Conservation (phyloP, 768 basidiomycete genomes). For the Termitomyces bulborhizus region DNA sequence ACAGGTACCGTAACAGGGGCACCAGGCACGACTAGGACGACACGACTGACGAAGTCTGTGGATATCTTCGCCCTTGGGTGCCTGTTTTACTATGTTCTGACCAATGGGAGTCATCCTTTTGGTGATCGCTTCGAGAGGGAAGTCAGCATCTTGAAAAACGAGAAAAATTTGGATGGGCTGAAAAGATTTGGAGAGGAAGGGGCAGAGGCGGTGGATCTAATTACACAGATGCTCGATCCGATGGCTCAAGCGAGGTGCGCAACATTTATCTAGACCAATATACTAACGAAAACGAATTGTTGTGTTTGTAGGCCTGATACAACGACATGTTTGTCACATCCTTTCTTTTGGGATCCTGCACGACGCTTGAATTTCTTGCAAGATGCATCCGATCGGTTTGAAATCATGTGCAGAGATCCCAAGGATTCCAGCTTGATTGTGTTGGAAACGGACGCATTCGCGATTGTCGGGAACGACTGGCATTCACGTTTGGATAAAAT, state of each 20-base stretch:
- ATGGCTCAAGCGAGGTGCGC: conserved; percentile 71
- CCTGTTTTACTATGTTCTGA: conserved; percentile 89
- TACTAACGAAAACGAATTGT: neutral
- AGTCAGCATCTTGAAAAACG: conserved; percentile 84
- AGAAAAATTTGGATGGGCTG: conserved; percentile 63
- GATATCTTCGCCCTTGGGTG: conserved; percentile 97
- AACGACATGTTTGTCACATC: conserved; percentile 80
- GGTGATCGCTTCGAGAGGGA: conserved; percentile 93
- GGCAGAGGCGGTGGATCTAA: conserved; percentile 81
- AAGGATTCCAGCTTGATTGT: conserved; percentile 67
- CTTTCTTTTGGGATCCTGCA: conserved; percentile 93
- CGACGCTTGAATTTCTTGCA: conserved; percentile 90
- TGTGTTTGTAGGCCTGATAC: conserved; percentile 69
- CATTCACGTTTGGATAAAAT: conserved; percentile 76
- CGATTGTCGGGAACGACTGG: conserved; percentile 91
- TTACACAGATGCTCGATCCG: conserved; percentile 70
- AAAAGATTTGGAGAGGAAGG: conserved; percentile 90
- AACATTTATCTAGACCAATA: neutral
- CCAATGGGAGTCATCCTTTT: conserved; percentile 88
- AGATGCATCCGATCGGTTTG: conserved; percentile 95
- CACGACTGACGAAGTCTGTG: conserved; percentile 87
- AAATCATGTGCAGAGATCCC: conserved; percentile 94
- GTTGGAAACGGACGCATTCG: conserved; percentile 64
- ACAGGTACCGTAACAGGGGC: conserved; percentile 41
- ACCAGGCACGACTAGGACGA: conserved; percentile 38